Conservation (phyloP, 1,284 basidiomycete species). For the Malassezia restricta region DNA sequence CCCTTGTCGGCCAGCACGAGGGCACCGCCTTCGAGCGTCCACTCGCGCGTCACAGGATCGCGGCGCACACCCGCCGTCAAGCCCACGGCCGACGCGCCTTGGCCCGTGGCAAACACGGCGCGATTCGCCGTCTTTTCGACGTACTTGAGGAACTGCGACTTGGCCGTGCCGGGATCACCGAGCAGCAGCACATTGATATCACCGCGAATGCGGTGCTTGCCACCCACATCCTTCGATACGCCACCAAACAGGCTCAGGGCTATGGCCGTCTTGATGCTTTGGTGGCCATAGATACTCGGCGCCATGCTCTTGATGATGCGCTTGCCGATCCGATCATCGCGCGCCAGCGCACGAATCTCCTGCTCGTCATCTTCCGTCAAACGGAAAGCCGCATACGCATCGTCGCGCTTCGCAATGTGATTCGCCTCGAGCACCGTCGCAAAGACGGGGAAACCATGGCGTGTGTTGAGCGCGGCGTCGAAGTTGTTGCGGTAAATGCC, state of each 20-base stretch:
- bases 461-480: constrained; percentile 90
- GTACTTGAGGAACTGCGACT: constrained; percentile 98
- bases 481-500: constrained; percentile 98
- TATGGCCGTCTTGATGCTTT: constrained; percentile 95
- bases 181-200: constrained; percentile 94
- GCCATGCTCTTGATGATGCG: constrained; percentile 97
- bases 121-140: constrained; percentile 94
- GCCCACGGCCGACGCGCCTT: constrained; percentile 95
- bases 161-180: constrained; percentile 94
- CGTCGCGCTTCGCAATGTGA: constrained; percentile 75
- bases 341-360: constrained; percentile 70
- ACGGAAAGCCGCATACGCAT: constrained; percentile 81
- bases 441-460: constrained; percentile 98
- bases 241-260: constrained; percentile 90
- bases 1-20: constrained; percentile 96
- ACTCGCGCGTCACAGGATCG: constrained; percentile 91
- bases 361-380: constrained; percentile 93
- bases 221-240: constrained; percentile 84
- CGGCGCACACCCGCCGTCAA: constrained; percentile 94
- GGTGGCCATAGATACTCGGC: constrained; percentile 95
- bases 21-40: constrained; percentile 96
- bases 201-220: constrained; percentile 88
- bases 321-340: constrained; percentile 86
- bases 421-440: constrained; percentile 96
- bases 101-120: constrained; percentile 95